These are phyloP conservation scores for Dactylellina cionopaga DNA, from an alignment of 2,329 filamentous ascomycete species.

Conservation along the genomic window DNA sequence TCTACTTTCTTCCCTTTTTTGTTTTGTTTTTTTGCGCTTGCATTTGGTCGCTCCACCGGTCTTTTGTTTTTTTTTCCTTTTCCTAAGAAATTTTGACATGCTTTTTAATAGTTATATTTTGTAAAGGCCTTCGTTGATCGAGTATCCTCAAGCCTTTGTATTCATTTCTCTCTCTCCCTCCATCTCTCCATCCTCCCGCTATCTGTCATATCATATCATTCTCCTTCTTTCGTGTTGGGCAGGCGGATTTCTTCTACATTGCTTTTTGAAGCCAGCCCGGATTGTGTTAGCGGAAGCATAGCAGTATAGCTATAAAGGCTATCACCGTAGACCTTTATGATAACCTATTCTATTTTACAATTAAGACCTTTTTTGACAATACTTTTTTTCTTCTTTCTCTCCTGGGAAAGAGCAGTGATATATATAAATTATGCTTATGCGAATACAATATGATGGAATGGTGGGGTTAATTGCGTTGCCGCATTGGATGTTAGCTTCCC, in stretches of 20 bases:
- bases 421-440: background rate
- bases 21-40: constrained; percentile 8
- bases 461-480: constrained; percentile 11
- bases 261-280: background rate
- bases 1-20: constrained; percentile 3
- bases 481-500: constrained; percentile 32
- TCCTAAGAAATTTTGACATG: background rate
- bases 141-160: constrained; percentile 8
- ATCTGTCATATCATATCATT: background rate
- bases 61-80: constrained; percentile 5
- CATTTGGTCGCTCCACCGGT: constrained; percentile 10
- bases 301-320: no score
- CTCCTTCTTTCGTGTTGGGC: background rate
- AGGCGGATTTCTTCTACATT: constrained; percentile 1
- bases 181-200: background rate
- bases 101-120: constrained; percentile 15
- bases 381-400: background rate
- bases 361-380: background rate
- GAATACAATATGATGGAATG: background rate
- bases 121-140: constrained; percentile 6
- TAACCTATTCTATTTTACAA: no score
- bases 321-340: no score
- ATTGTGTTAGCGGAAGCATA: no score
- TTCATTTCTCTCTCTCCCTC: background rate
- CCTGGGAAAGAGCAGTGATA: background rate